Evolutionary conservation across 2,329 filamentous ascomycete species (phyloP), one percentile per base, ranked within the genome.

Genomic region (Fusarium foetens): DNA sequence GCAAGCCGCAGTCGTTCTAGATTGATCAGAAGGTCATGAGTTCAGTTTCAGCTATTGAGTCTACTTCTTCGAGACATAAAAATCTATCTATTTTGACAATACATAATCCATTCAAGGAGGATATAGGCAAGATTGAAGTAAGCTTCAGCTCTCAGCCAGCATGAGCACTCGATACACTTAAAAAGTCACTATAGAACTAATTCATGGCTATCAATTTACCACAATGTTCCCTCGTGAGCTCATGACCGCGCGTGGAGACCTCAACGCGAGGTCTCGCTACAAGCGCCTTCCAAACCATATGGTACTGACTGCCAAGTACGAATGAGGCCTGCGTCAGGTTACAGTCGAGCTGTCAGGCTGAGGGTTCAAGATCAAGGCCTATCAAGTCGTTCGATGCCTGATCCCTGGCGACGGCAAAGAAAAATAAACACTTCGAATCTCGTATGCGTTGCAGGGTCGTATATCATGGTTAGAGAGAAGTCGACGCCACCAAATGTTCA

Each of bases 401-500:
- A 11, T 41, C 4, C 8, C 31, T 2, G 10, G 21, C 1, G 4
- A 16, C 5, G 2, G 19, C 2, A 8, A 38, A 16, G 0, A 2
- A 6, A 6, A 1, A 2, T 8, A 38, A 52, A n/a, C 7, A 27
- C 33, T 38, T 7, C 6, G 21, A n/a, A 2, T 36, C 5, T 52
- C 10, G 3, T 38, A 5, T 27, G 7, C 10, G 13, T 17, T 1
- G 17, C 5, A n/a, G 49, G 6, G 7, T 12, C 27, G 7, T 14
- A 36, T 19, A 21, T 21, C 23, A 52, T 25, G 17, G 48, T 16
- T 3, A n/a, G 19, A n/a, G 12, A 52, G 8, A 25, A 33, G 16
- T 23, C 29, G 8, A 16, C 2, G 12, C 16, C 19, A 11, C 16
- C 3, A 19, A 7, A 23, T 19, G 3, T 9, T 10, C 29, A 33